A percentile compares a stretch with the other conserved stretches of the same genome.
These are phyloP conservation scores for Aspergillus ruber DNA, from an alignment of 2,329 filamentous ascomycete genomes.

Conservation along the genomic window DNA sequence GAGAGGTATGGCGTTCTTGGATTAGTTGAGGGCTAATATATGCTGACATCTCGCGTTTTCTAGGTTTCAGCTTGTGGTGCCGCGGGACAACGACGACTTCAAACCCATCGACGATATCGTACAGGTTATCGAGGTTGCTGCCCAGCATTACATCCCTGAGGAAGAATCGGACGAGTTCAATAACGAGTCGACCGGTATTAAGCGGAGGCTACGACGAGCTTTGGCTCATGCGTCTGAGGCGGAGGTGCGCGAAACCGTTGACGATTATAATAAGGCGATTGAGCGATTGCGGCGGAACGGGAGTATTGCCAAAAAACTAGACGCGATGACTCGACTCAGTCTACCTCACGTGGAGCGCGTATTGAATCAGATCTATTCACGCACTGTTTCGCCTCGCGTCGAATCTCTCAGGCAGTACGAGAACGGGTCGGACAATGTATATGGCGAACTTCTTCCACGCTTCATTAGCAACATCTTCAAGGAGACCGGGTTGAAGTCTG, in stretches of 20 bases:
- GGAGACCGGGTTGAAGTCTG: conserved; percentile 69
- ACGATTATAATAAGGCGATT: conserved; percentile 70
- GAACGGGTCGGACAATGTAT: conserved; percentile 86
- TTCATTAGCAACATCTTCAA: conserved; percentile 80
- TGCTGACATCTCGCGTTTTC: conserved; percentile 16
- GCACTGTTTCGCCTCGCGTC: conserved; percentile 84
- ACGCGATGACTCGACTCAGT: conserved; percentile 61
- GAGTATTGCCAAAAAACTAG: conserved; percentile 65
- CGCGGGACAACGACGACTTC: conserved; percentile 72
- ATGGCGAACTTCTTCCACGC: conserved; percentile 81
- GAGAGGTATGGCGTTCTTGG: conserved; percentile 52
- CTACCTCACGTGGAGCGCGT: conserved; percentile 72
- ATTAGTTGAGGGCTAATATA: not conserved
- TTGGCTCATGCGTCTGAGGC: conserved; percentile 60
- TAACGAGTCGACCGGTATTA: conserved; percentile 66
- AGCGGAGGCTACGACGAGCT: conserved; percentile 70
- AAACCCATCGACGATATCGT: conserved; percentile 62
- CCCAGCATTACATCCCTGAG: conserved; percentile 69
- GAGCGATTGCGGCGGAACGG: conserved; percentile 61
- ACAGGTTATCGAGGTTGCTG: conserved; percentile 61
- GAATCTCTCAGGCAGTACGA: conserved; percentile 79
- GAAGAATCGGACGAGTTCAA: conserved; percentile 62
- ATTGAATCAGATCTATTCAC: conserved; percentile 79
- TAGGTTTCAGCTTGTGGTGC: conserved; percentile 68
- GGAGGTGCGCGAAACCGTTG: conserved; percentile 66